Base-by-base conservation (phyloP, 1,284 basidiomycete genomes). In the Cutaneotrichosporon sp. region DNA sequence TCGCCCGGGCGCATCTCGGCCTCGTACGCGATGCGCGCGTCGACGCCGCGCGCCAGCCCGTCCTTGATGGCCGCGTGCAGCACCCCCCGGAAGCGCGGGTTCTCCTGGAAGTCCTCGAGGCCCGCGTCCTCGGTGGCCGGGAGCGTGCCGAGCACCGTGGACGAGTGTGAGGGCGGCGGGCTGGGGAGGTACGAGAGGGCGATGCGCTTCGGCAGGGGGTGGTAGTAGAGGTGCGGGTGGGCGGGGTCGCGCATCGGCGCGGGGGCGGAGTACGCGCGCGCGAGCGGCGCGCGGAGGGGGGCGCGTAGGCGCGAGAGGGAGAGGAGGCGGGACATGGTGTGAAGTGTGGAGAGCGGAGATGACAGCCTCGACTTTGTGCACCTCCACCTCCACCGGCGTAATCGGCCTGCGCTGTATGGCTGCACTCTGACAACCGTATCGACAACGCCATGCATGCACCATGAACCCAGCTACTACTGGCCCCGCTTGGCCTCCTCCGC, bases 181-280 rank as follows among this genome's bases (percentile, higher is more conserved):
- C 49, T 34, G 22, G 74, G 69, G 10, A 79, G 67, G 66, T 74
- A 77, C 7, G 72, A 74, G 9, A 79, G 66, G 1, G 67, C 66
- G 33, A 69, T 58, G 1, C 20, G n/a, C 22, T 33, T 5, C 9
- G 51, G 55, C 8, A 27, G 20, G 6, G 54, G 59, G 62, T 79
- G 77, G 63, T 77, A 79, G 65, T 73, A 68, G 18, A 79, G 69
- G 60, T 75, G 65, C 14, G 72, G 70, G 58, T 79, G 75, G 13
- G 64, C 67, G 4, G 72, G 72, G 64, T 78, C 76, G 29, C 45
- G 54, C 11, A 46, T 42, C 52, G 33, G 42, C 53, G 56, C 11
- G 52, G 18, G 7, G 53, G 24, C 2, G 58, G 61, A n/a, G 53
- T 13, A 16, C 43, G 43, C 7, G 54, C 22, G 45, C 10, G 45